phyloP scores from a whole-genome alignment of 805 yeast species.

The Yarrowia osloensis region DNA sequence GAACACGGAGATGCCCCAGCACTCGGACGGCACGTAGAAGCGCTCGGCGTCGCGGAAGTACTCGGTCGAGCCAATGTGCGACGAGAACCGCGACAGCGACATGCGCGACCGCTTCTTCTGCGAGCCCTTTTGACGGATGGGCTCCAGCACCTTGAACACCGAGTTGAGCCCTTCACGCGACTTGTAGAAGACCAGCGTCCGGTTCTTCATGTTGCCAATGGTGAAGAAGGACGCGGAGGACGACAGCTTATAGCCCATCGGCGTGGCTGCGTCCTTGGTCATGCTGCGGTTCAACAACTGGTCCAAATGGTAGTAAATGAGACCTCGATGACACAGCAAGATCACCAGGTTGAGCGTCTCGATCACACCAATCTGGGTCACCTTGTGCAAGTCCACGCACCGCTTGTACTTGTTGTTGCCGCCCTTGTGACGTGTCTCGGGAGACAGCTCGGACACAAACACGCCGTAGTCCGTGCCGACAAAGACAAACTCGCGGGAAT shows the following conservation, averaged over 20 bases:
- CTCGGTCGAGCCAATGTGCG: constrained; percentile 42
- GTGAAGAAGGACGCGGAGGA: constrained; percentile 50
- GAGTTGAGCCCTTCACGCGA: constrained; percentile 53
- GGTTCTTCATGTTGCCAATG: constrained; percentile 67
- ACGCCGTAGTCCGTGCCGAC: constrained; percentile 37
- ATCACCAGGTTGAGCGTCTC: constrained; percentile 58
- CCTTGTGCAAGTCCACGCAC: constrained; percentile 54
- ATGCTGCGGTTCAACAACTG: constrained; percentile 48
- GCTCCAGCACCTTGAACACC: constrained; percentile 64
- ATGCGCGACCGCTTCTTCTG: constrained; percentile 37
- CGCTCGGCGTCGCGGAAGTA: constrained; percentile 50
- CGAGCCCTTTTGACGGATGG: constrained; percentile 46
- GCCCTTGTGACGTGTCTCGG: constrained; percentile 40
- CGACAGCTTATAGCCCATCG: constrained; percentile 52
- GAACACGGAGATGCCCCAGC: constrained; percentile 62
- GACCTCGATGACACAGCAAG: constrained; percentile 57
- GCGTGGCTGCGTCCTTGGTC: constrained; percentile 16
- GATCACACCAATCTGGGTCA: constrained; percentile 63
- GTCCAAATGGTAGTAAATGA: constrained; percentile 65
- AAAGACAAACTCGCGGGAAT: constrained; percentile 44
- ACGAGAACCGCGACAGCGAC: constrained; percentile 35
- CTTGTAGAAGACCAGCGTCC: constrained; percentile 58
- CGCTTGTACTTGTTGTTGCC: constrained; percentile 38
- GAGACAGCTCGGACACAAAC: constrained; percentile 31
- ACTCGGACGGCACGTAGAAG: constrained; percentile 57